phyloP scores from a whole-genome alignment of 2,329 filamentous ascomycete genomes.

The Diaporthe sp. region DNA sequence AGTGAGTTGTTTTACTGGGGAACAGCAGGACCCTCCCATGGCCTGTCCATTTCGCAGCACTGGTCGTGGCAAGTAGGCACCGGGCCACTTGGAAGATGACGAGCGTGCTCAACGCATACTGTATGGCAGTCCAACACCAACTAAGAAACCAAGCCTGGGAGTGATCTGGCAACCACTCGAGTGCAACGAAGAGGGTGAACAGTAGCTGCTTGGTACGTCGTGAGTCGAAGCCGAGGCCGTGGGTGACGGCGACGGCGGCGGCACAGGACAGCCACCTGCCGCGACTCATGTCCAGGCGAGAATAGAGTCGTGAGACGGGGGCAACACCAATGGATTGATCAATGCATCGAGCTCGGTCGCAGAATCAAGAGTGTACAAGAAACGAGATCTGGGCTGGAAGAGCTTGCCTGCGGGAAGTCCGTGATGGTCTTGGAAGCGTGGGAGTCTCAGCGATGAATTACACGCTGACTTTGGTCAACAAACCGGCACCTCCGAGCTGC shows the following conservation, averaged over 20 bases:
- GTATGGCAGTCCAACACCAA: neutral
- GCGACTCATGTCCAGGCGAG: conserved; percentile 37
- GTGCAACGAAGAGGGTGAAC: conserved; percentile 18
- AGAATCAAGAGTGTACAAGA: neutral
- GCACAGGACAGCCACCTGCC: conserved; percentile 37
- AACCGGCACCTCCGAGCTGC: conserved; percentile 20
- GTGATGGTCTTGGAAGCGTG: neutral
- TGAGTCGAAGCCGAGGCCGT: conserved; percentile 32
- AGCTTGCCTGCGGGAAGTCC: conserved; percentile 13
- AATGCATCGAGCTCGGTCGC: conserved; percentile 12
- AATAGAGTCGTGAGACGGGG: neutral
- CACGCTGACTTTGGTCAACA: conserved; percentile 8
- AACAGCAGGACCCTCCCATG: conserved; percentile 65
- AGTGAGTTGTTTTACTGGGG: conserved; percentile 75
- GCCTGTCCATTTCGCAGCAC: conserved; percentile 34
- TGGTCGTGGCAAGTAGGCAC: conserved; percentile 18
- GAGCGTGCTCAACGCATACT: conserved; percentile 19
- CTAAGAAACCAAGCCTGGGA: neutral
- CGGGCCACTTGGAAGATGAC: conserved; percentile 10
- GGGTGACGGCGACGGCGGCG: neutral
- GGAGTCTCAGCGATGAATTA: conserved; percentile 3
- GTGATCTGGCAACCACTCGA: neutral
- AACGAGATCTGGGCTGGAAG: neutral
- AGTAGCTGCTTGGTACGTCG: conserved; percentile 30
- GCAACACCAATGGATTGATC: neutral